Base-by-base conservation (phyloP, 768 basidiomycete genomes). In the Auriscalpium orientale region DNA sequence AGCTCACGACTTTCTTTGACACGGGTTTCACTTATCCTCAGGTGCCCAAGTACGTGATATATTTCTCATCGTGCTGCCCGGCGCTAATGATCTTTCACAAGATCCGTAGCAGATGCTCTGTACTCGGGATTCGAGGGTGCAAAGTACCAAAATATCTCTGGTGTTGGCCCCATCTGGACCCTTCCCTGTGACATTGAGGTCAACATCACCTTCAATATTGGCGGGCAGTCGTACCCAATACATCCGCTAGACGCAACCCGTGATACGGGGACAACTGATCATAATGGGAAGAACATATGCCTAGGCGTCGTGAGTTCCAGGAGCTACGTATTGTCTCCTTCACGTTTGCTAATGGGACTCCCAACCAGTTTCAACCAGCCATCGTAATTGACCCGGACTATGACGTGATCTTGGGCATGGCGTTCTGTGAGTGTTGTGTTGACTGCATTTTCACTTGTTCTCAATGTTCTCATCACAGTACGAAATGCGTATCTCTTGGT, bases 381-480 rank as follows among this genome's bases (percentile, higher is more conserved):
- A 76, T 79, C 8, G 80, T 76, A 47, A 72, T 77, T 76, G 78
- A 4, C 76, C 76, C 54, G 56, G 87, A 75, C 33, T 88, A 76
- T 57, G 85, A 88, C 62, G 76, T 83, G 68, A 77, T 89, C 46
- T 72, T 89, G 40, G 87, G 87, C 55, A 87, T 88, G 84, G 77
- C 80, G 12, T 87, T 87, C 69, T 67, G 85, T 85, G 61, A 64
- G 82, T n/a, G 7, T 12, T 38, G 11, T 36, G 45, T 46, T 43
- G 18, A 33, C 18, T 28, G 8, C 36, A 20, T n/a, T 21, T 21
- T 33, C n/a, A 22, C 51, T 20, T 28, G 4, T n/a, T 20, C 46
- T 35, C 16, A 46, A 36, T 43, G 43, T 15, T 16, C 34, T 18
- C 18, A 34, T 28, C 40, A 18, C 62, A 87, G 85, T 87, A 55